A percentile compares a stretch with the other conserved stretches of the same genome.
Evolutionary conservation across 208 protist species (phyloP).

Genomic region (Acanthamoeba triangularis): DNA sequence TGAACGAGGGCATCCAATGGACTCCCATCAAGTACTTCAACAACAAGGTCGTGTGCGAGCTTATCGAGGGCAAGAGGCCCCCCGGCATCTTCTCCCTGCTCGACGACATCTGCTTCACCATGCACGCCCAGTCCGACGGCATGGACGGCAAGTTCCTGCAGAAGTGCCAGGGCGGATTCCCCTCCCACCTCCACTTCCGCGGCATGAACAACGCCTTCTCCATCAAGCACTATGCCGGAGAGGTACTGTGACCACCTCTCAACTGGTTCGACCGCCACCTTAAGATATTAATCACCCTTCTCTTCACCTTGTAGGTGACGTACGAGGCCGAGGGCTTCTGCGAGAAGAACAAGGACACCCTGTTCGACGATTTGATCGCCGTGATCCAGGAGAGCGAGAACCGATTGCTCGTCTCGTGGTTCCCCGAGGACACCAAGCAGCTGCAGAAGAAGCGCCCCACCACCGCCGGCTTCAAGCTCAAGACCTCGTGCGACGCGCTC

Average conservation of each 20-base stretch:
- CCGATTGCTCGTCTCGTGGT: slow-evolving; percentile 49
- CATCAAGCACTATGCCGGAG: slow-evolving; percentile 92
- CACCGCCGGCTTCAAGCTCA: slow-evolving; percentile 96
- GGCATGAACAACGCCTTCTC: slow-evolving; percentile 83
- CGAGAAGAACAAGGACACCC: slow-evolving; percentile 90
- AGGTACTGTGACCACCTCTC: slow-evolving; percentile 74
- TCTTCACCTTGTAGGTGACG: slow-evolving; percentile 70
- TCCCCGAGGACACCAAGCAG: slow-evolving; percentile 71
- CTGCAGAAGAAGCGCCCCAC: slow-evolving; percentile 88
- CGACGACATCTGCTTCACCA: slow-evolving; percentile 97
- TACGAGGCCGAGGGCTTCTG: slow-evolving; percentile 88
- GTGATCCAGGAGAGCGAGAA: slow-evolving; percentile 80
- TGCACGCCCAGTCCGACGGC: slow-evolving; percentile 85
- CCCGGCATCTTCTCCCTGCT: slow-evolving; percentile 96
- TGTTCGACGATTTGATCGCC: slow-evolving; percentile 87
- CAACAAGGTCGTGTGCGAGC: slow-evolving; percentile 96
- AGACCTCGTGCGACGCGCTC: slow-evolving; percentile 89
- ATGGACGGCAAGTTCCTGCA: slow-evolving; percentile 76
- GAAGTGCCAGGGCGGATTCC: slow-evolving; percentile 65
- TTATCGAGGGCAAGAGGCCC: slow-evolving; percentile 95
- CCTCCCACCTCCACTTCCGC: slow-evolving; percentile 79
- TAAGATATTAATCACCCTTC: background rate
- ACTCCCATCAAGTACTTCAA: slow-evolving; percentile 98
- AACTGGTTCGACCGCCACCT: background rate
- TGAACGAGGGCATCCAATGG: slow-evolving; percentile 97